These are phyloP conservation scores for Backusella liffmaniae DNA, from an alignment of 192 early-diverging fungal genomes.

Conservation along the genomic window DNA sequence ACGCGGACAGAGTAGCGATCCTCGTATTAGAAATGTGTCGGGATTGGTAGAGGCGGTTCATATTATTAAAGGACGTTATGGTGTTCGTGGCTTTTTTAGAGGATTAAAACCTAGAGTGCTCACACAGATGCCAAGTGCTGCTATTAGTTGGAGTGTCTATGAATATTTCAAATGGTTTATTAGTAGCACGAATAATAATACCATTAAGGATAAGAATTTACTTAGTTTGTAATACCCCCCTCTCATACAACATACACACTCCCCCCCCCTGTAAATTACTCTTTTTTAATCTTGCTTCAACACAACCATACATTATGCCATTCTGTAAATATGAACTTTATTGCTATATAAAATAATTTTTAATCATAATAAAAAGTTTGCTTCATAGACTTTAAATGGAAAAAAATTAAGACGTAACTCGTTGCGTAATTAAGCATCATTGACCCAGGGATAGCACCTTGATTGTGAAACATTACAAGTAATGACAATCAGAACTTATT, in stretches of 20 bases:
- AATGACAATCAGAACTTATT: not conserved
- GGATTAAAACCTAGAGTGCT: constrained; percentile 80
- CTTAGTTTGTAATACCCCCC: not conserved
- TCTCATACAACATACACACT: not conserved
- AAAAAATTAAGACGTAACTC: not conserved
- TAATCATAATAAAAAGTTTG: not conserved
- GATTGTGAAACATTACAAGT: not conserved
- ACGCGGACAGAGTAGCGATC: constrained; percentile 68
- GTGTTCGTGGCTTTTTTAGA: constrained; percentile 72
- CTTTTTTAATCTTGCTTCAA: not conserved
- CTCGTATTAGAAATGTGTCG: constrained; percentile 63
- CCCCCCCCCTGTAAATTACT: not conserved
- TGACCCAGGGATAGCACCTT: not conserved
- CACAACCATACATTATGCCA: not conserved
- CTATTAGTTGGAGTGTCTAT: constrained; percentile 93
- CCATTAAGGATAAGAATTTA: constrained; percentile 3
- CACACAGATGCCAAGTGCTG: constrained; percentile 87
- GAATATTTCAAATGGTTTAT: constrained; percentile 77
- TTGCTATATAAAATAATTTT: not conserved
- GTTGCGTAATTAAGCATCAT: not conserved
- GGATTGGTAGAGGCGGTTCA: constrained; percentile 69
- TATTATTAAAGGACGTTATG: constrained; percentile 76
- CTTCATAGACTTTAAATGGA: not conserved
- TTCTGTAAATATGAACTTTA: not conserved
- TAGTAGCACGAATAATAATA: not conserved